Percentiles rank a stretch among this genome's conserved stretches.
Evolutionary conservation across 2,329 filamentous ascomycete genomes (phyloP).

Genomic region (Fusarium subglutinans): DNA sequence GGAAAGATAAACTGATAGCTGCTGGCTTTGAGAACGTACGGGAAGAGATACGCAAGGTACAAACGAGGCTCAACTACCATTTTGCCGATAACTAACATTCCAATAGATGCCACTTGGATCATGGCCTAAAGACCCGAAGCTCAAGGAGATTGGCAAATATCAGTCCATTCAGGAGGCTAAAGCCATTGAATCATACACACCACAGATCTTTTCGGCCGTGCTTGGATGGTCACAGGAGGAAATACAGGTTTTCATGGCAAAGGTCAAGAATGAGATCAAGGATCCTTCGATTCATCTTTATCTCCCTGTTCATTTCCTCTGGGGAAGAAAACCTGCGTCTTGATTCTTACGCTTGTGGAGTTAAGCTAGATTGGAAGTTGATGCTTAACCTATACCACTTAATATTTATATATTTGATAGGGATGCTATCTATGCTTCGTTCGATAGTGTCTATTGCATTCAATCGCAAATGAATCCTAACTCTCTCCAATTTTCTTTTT

Average conservation of each 20-base stretch:
- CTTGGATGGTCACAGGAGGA: not conserved
- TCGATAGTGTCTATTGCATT: not conserved
- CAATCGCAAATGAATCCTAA: too few species aligned
- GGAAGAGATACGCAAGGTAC: not conserved
- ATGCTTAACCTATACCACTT: rapidly evolving
- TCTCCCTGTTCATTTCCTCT: not conserved
- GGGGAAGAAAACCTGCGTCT: not conserved
- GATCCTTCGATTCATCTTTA: not conserved
- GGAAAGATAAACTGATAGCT: not conserved
- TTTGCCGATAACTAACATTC: rapidly evolving
- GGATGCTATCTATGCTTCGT: not conserved
- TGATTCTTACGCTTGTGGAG: not conserved
- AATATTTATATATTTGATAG: not conserved
- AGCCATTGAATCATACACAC: not conserved
- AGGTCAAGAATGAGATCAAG: not conserved
- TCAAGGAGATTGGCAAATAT: not conserved
- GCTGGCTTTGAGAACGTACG: not conserved
- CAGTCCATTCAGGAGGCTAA: not conserved
- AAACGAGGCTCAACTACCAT: rapidly evolving
- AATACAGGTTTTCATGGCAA: not conserved
- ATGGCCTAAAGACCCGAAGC: not conserved
- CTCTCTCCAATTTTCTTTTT: too few species aligned
- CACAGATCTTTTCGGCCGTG: not conserved
- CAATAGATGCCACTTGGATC: not conserved
- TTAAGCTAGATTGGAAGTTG: not conserved